Evolutionary conservation across 768 basidiomycete species (phyloP).

Genomic region (Trametes elegans): DNA sequence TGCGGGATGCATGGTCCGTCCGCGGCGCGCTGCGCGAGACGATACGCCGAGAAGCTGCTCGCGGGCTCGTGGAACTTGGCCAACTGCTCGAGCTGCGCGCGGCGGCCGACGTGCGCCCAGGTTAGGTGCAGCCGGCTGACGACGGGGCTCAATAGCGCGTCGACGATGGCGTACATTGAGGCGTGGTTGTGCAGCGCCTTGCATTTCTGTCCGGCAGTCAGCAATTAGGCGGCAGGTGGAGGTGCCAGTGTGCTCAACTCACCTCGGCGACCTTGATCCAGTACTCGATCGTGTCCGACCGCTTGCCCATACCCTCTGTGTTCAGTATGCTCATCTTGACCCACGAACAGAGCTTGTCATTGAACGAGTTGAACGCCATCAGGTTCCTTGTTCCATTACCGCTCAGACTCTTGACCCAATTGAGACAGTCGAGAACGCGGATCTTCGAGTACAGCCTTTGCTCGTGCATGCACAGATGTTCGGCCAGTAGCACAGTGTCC

Average conservation of each 20-base stretch:
- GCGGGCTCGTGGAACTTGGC: constrained; percentile 57
- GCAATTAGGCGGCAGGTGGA: too few species aligned
- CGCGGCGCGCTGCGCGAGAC: constrained; percentile 39
- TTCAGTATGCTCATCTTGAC: constrained; percentile 62
- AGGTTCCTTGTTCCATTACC: constrained; percentile 44
- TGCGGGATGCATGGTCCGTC: constrained; percentile 66
- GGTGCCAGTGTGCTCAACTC: too few species aligned
- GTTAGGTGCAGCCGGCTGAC: constrained; percentile 58
- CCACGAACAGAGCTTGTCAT: constrained; percentile 65
- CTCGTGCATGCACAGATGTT: constrained; percentile 80
- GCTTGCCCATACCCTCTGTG: constrained; percentile 47
- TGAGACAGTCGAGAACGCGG: constrained; percentile 70
- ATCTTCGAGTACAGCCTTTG: constrained; percentile 67
- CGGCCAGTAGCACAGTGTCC: constrained; percentile 68
- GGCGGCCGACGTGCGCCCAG: constrained; percentile 61
- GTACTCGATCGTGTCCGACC: constrained; percentile 61
- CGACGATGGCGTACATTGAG: constrained; percentile 65
- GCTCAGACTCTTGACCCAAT: constrained; percentile 46
- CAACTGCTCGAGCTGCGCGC: constrained; percentile 49
- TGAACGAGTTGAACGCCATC: constrained; percentile 52
- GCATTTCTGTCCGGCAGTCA: constrained; percentile 53
- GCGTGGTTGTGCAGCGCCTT: constrained; percentile 60
- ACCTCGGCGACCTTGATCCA: constrained; percentile 84
- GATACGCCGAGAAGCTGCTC: constrained; percentile 56
- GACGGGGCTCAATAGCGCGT: constrained; percentile 58